Evolutionary conservation across 1,284 basidiomycete genomes (phyloP).

Genomic region (Phaffia rhodozyma): DNA sequence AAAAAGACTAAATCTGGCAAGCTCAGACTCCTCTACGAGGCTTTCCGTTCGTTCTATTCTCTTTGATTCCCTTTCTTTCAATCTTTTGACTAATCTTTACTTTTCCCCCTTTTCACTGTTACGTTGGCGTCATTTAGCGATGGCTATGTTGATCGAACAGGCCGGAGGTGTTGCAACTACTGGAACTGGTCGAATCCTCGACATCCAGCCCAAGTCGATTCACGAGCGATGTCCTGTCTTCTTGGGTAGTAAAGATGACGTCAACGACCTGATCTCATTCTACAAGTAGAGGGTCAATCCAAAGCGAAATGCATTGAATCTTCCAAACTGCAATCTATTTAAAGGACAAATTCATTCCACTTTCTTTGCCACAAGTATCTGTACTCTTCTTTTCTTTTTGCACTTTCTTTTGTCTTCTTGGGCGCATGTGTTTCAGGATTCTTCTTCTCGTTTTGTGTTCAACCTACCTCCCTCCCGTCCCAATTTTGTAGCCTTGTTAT

Average conservation of each 20-base stretch:
- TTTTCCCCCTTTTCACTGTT: background rate
- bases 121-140: conserved; percentile 17
- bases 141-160: conserved; percentile 36
- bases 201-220: conserved; percentile 76
- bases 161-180: conserved; percentile 95
- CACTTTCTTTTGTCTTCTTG: too few relatives aligned
- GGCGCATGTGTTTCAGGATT: too few relatives aligned
- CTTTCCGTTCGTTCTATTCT: conserved; percentile 71
- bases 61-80: background rate
- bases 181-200: conserved; percentile 79
- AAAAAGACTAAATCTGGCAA: conserved; percentile 97
- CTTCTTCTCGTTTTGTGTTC: too few relatives aligned
- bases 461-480: too few relatives aligned
- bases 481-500: too few relatives aligned
- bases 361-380: too few relatives aligned
- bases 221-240: conserved; percentile 92
- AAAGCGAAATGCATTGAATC: too few relatives aligned
- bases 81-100: background rate
- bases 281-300: conserved; percentile 40
- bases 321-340: too few relatives aligned
- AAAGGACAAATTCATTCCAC: too few relatives aligned
- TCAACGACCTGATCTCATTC: conserved; percentile 75
- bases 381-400: too few relatives aligned
- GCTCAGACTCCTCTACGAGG: conserved; percentile 89
- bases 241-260: conserved; percentile 88